A percentile compares a stretch with the other conserved stretches of the same genome.
phyloP scores from a whole-genome alignment of 768 basidiomycete species.

The Podaxis rugospora region DNA sequence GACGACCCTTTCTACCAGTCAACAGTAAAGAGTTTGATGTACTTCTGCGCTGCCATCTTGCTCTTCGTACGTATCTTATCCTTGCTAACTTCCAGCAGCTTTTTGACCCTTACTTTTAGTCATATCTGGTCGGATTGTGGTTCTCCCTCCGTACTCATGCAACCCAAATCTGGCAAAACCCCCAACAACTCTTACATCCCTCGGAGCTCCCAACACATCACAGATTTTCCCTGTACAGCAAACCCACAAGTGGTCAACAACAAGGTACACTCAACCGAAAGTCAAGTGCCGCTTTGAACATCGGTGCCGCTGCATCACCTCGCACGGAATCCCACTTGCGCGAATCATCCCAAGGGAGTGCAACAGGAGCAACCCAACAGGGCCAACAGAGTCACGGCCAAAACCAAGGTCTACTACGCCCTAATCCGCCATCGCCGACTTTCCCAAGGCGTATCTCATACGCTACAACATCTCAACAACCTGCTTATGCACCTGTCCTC shows the following conservation, averaged over 20 bases:
- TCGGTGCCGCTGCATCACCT: conserved; percentile 37
- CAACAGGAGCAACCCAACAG: background rate
- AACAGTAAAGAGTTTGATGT: conserved; percentile 94
- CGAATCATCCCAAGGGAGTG: conserved; percentile 19
- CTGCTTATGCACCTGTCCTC: conserved; percentile 55
- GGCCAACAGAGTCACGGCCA: background rate
- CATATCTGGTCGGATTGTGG: conserved; percentile 96
- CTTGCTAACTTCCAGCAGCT: background rate
- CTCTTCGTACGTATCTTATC: conserved; percentile 63
- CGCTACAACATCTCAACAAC: conserved; percentile 31
- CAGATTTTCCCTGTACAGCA: conserved; percentile 65
- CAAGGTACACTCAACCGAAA: conserved; percentile 8
- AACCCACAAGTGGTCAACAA: conserved; percentile 24
- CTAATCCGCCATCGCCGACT: conserved; percentile 37
- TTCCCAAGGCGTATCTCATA: conserved; percentile 53
- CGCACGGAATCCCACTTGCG: conserved; percentile 36
- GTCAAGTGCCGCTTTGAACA: conserved; percentile 27
- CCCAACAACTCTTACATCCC: conserved; percentile 73
- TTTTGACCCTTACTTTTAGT: conserved; percentile 41
- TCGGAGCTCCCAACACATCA: conserved; percentile 53
- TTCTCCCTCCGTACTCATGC: conserved; percentile 98
- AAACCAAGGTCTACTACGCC: conserved; percentile 7
- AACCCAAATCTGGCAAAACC: conserved; percentile 98
- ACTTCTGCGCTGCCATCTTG: conserved; percentile 87
- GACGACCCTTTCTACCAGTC: conserved; percentile 95